phyloP scores from a whole-genome alignment of 345 rosid species.

The Triadica sebifera region DNA sequence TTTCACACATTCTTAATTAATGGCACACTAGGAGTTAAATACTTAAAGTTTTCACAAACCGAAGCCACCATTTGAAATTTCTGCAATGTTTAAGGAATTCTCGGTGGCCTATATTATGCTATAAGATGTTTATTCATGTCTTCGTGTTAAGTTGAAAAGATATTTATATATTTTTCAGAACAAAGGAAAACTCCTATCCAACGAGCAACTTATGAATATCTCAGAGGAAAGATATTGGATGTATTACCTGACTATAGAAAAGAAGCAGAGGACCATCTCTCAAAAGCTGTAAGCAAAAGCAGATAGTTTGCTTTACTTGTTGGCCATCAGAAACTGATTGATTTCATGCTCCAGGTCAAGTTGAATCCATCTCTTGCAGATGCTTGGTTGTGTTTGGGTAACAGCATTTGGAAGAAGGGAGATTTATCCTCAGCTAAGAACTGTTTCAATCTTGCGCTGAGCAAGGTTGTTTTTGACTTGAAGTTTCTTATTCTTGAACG shows the following conservation, averaged over 20 bases:
- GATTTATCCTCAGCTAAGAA: slow-evolving; percentile 64
- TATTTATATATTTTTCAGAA: slow-evolving; percentile 31
- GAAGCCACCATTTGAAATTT: background rate
- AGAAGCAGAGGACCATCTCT: slow-evolving; percentile 81
- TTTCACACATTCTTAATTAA: background rate
- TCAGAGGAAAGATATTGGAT: slow-evolving; percentile 66
- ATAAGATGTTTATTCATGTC: background rate
- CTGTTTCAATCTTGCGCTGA: slow-evolving; percentile 65
- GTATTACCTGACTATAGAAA: slow-evolving; percentile 63
- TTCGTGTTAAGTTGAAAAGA: background rate
- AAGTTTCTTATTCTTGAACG: background rate
- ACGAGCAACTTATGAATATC: slow-evolving; percentile 55
- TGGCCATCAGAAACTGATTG: slow-evolving; percentile 17
- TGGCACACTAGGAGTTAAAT: background rate
- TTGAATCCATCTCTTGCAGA: slow-evolving; percentile 75
- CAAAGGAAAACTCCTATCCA: slow-evolving; percentile 47
- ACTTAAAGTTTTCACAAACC: background rate
- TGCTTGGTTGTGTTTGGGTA: slow-evolving; percentile 72
- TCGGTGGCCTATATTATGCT: background rate
- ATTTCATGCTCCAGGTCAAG: slow-evolving; percentile 53
- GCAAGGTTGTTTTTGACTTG: slow-evolving; percentile 42
- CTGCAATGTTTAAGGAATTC: background rate
- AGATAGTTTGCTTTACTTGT: background rate
- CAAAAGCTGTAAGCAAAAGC: slow-evolving; percentile 57
- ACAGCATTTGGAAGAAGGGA: slow-evolving; percentile 81